Evolutionary conservation across 108 stramenopile species (phyloP), one percentile per base, ranked within the genome.

Genomic region (Skeletonema marinoi): DNA sequence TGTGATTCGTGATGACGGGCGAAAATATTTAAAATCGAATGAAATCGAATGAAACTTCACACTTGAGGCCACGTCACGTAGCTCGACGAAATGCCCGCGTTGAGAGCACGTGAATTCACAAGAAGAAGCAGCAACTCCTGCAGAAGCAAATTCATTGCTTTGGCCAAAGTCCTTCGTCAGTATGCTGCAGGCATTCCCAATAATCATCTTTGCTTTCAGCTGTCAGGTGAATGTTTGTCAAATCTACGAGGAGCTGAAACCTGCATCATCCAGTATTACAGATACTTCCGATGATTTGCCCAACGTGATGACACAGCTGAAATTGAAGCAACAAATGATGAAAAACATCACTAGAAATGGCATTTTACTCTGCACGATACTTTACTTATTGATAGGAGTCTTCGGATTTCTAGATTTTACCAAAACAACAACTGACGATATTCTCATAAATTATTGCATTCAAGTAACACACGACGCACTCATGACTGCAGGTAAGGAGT

Each of bases 201-300:
- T 94, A 31, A 78, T 92, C 7, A 83, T 94, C 19, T 94, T 91
- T 88, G 93, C 93, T 6, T 92, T 91, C 74, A 88, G 87, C 14
- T 94, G 89, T 56, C 93, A 94, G 82, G 87, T 92, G n/a, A 94
- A 92, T 75, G 90, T 94, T 17, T 88, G 85, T 59, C 78, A 86
- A 21, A 92, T 94, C 46, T 94, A 86, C 50, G 83, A 88, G 48
- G 93, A 94, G 65, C 60, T 92, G 17, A 70, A 68, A 70, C 76
- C 63, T 13, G n/a, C 13, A 17, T 19, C 50, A 6, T 21, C 50
- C n/a, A 51, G 50, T 51, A 51, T 17, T 51, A 7, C 2, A 19
- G 50, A 51, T 51, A 7, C 19, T 51, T 51, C 59, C 30, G 51
- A 7, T 16, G 8, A 69, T 32, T 25, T 25, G 31, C 19, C 33